Evolutionary conservation across 2,329 filamentous ascomycete species (phyloP), one percentile per base, ranked within the genome.

Genomic region (Exophiala calicioides): DNA sequence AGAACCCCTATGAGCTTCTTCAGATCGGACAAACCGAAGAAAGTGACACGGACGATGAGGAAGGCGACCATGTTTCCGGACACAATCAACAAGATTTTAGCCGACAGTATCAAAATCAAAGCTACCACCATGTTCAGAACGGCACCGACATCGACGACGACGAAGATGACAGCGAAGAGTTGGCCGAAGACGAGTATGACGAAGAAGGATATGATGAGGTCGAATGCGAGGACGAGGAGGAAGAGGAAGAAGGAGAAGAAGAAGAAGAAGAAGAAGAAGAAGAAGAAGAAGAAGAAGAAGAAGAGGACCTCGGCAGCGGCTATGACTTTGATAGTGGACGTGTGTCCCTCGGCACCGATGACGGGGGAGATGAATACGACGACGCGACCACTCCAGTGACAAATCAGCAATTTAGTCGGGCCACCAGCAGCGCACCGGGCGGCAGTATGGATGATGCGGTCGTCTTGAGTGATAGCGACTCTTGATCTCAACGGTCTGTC

Each of bases 391-490:
- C 49, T 4, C 41, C 52, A 19, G 27, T 44, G 15, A 52, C 53
- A 18, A 50, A 53, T 36, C 44, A 52, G 7, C 33, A 47, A 26
- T 15, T 40, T 3, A 58, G 48, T 40, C 49, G 47, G 13, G 49
- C 49, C 3, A 41, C 53, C 12, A 57, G 52, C 19, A 50, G 44
- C 30, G 57, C 44, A 1, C 47, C 50, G 5, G 58, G 58, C 6
- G 53, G 38, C 7, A 59, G 47, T 12, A 41, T 40, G 19, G 56
- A 60, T 20, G 58, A 59, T 36, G 58, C 58, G 1, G 41, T 60
- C 31, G 56, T 55, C 19, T 40, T 60, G 48, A 57, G 56, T 46
- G 58, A 60, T 47, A 54, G 51, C 37, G 54, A 57, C 34, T 54
- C 45, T 13, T 23, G 37, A 39, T 31, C 24, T 15, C 4, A 23